Evolutionary conservation across 805 yeast species (phyloP).

Genomic region (Pichia gijzeniarum): DNA sequence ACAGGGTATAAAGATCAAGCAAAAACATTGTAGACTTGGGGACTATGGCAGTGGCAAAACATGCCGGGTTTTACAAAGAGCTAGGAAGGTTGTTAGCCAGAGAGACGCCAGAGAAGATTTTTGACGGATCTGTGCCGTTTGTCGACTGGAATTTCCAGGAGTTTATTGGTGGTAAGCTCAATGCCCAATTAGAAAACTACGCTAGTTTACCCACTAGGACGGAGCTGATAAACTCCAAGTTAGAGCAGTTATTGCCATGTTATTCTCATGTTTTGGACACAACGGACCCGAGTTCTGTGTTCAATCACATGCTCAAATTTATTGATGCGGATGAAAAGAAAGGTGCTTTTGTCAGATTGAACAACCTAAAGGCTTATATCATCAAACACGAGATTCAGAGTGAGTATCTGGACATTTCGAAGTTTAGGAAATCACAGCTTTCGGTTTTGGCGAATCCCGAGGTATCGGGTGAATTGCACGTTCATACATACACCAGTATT

Average conservation of each 20-base stretch:
- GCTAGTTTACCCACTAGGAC: not conserved
- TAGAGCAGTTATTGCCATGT: constrained; percentile 1
- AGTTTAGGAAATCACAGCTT: not conserved
- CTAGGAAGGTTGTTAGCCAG: not conserved
- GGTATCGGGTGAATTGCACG: not conserved
- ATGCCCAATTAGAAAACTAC: not conserved
- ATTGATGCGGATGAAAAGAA: not conserved
- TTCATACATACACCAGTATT: constrained; percentile 1
- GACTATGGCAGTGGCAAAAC: too few species aligned
- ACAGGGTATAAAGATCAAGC: too few species aligned
- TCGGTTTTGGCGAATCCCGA: not conserved
- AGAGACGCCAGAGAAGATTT: not conserved
- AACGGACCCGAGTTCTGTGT: not conserved
- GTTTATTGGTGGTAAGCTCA: not conserved
- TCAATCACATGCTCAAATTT: not conserved
- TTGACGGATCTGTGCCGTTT: not conserved
- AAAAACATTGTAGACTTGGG: too few species aligned
- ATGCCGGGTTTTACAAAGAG: not conserved
- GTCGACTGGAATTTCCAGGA: constrained; percentile 1
- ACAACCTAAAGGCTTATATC: constrained; percentile 7
- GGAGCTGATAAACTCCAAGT: not conserved
- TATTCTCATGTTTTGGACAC: constrained; percentile 1
- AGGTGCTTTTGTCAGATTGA: not conserved
- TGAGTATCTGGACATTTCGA: constrained; percentile 5
- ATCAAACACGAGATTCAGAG: constrained; percentile 9